Conservation (phyloP, 352 stramenopile genomes). For the Pythium brachiatum region DNA sequence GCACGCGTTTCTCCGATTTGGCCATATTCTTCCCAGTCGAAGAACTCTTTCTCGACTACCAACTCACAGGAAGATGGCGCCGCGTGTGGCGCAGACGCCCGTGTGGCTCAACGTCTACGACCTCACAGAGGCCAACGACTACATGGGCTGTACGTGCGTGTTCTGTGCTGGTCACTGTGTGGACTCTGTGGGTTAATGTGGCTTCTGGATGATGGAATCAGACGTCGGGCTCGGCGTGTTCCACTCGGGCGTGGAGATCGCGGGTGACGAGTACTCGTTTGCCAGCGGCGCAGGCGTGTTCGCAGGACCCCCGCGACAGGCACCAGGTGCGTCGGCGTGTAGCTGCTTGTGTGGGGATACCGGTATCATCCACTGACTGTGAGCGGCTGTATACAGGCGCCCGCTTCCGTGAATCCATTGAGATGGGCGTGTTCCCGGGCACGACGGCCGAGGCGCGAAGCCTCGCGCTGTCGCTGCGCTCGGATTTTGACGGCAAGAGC, state of each 20-base stretch:
- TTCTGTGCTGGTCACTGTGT: background rate
- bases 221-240: slow-evolving; percentile 85
- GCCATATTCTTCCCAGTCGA: background rate
- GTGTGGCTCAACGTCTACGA: slow-evolving; percentile 93
- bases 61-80: slow-evolving; percentile 34
- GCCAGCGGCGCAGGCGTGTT: slow-evolving; percentile 90
- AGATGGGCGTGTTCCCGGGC: slow-evolving; percentile 89
- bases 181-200: background rate
- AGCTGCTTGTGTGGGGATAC: background rate
- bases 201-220: slow-evolving; percentile 1
- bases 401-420: slow-evolving; percentile 86
- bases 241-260: slow-evolving; percentile 92
- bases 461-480: slow-evolving; percentile 81
- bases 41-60: slow-evolving; percentile 3
- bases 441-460: slow-evolving; percentile 71
- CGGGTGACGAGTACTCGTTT: slow-evolving; percentile 91
- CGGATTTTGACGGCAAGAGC: slow-evolving; percentile 79
- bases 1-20: background rate
- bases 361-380: background rate
- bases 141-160: slow-evolving; percentile 54
- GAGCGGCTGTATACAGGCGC: slow-evolving; percentile 44
- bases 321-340: slow-evolving; percentile 37
- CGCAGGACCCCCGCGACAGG: slow-evolving; percentile 63
- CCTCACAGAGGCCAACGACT: slow-evolving; percentile 90
- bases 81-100: slow-evolving; percentile 46